Evolutionary conservation across 768 basidiomycete species (phyloP).

Genomic region (Pleurotus sapidus): DNA sequence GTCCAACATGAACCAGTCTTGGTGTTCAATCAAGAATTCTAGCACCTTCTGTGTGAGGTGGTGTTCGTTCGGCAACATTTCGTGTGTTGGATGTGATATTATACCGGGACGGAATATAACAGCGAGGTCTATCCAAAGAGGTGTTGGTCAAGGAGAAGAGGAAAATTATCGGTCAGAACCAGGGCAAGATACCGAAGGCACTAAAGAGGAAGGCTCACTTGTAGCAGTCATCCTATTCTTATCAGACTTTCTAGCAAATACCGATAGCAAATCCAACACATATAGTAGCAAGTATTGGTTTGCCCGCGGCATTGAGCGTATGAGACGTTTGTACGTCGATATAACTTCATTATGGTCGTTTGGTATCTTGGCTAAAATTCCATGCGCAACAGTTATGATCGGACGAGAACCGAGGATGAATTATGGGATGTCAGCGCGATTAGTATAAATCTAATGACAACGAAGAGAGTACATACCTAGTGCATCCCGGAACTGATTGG

Average conservation of each 20-base stretch:
- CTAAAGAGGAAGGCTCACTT: slow-evolving; percentile 57
- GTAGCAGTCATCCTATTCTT: slow-evolving; percentile 95
- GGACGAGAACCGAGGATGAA: neutral
- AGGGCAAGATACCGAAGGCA: neutral
- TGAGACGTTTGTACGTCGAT: slow-evolving; percentile 78
- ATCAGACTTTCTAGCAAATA: slow-evolving; percentile 88
- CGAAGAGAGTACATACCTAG: too few relatives aligned
- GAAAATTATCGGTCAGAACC: neutral
- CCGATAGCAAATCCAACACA: slow-evolving; percentile 92
- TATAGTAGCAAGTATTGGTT: slow-evolving; percentile 98
- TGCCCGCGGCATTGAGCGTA: slow-evolving; percentile 78
- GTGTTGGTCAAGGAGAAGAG: neutral
- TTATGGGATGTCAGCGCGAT: neutral
- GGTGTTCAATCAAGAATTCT: slow-evolving; percentile 94
- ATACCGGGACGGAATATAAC: slow-evolving; percentile 97
- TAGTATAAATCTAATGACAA: too few relatives aligned
- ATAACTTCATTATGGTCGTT: slow-evolving; percentile 73
- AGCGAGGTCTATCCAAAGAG: slow-evolving; percentile 68
- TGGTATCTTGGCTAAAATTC: slow-evolving; percentile 55
- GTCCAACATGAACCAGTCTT: slow-evolving; percentile 93
- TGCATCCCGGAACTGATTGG: slow-evolving; percentile 69
- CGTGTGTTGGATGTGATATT: slow-evolving; percentile 85
- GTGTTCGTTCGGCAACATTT: slow-evolving; percentile 84
- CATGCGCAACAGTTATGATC: slow-evolving; percentile 9
- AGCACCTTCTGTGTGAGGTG: slow-evolving; percentile 85